Evolutionary conservation across 176 grass and related monocot species (phyloP), one percentile per base, ranked within the genome.

Genomic region (Lolium perenne): DNA sequence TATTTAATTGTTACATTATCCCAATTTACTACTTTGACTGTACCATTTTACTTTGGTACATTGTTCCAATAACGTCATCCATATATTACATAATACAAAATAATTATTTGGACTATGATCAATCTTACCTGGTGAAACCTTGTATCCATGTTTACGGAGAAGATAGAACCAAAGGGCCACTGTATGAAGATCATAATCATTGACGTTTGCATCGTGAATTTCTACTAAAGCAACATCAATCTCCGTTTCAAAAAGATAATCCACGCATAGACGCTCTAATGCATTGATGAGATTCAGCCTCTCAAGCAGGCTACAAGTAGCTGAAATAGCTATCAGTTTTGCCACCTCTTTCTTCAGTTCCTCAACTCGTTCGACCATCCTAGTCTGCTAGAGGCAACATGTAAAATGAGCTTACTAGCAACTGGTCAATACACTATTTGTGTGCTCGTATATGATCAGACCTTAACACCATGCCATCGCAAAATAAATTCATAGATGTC

Each of bases 91-190:
- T 14, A 49, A 26, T 23, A 43, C 11, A 4, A 77, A 17, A 11
- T 23, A 56, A 38, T 77, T 38, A 12, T 41, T 78, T 40, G 12
- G 22, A 51, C 5, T n/a, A 47, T 11, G 3, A 62, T 45, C 3
- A 1, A 0, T 63, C 3, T 79, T 80, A 80, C 78, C 41, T 65
- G 59, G 22, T 49, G 78, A 49, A 80, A 80, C 78, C 4, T 0
- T 49, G 41, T 65, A 49, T 65, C 59, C 22, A 65, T 80, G 78
- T 18, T 80, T 80, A 64, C 78, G 78, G 16, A 80, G 78, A 26
- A 65, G 14, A 20, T 65, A 80, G 25, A 80, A 80, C 77, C 57
- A 47, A 22, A 80, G 1, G 0, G 57, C 7, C 25, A 18, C 40
- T 8, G 77, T 80, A 17, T 49, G 78, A 49, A 80, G 40, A 65